Evolutionary conservation across 768 basidiomycete species (phyloP).

Genomic region (Cubamyces lactineus): DNA sequence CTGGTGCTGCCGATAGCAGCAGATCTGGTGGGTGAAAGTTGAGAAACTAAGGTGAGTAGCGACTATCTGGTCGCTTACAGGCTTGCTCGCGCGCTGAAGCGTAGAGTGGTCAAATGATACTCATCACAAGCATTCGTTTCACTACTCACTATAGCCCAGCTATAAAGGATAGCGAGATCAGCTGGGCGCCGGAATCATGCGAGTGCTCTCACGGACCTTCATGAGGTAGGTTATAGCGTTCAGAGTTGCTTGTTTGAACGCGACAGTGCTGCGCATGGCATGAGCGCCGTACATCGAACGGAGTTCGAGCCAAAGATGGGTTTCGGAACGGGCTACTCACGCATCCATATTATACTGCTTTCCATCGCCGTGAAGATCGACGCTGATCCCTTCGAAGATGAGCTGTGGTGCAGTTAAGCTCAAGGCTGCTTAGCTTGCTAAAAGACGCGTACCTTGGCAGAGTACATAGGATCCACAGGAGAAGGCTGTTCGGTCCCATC

Average conservation of each 20-base stretch:
- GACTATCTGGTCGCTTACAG: slow-evolving; percentile 43
- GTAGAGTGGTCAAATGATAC: neutral
- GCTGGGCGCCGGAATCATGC: neutral
- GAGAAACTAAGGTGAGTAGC: neutral
- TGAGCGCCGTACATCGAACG: neutral
- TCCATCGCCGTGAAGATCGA: slow-evolving; percentile 73
- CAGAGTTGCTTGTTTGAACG: slow-evolving; percentile 79
- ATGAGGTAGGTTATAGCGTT: slow-evolving; percentile 75
- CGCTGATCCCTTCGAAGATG: slow-evolving; percentile 75
- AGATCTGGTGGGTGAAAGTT: slow-evolving; percentile 47
- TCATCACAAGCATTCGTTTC: neutral
- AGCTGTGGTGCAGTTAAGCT: slow-evolving; percentile 46
- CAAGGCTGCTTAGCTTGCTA: no score
- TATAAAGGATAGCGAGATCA: slow-evolving; percentile 28
- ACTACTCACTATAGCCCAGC: slow-evolving; percentile 70
- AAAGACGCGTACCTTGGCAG: slow-evolving; percentile 55
- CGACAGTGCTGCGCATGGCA: slow-evolving; percentile 53
- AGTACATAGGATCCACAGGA: slow-evolving; percentile 74
- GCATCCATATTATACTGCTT: slow-evolving; percentile 81
- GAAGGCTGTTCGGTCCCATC: slow-evolving; percentile 54
- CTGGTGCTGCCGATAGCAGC: slow-evolving; percentile 67
- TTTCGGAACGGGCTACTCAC: slow-evolving; percentile 40
- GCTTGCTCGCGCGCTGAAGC: slow-evolving; percentile 72
- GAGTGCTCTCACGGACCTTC: slow-evolving; percentile 47
- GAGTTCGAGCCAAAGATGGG: no score